phyloP scores from a whole-genome alignment of 2,329 filamentous ascomycete species.

The Stemphylium lycopersici region DNA sequence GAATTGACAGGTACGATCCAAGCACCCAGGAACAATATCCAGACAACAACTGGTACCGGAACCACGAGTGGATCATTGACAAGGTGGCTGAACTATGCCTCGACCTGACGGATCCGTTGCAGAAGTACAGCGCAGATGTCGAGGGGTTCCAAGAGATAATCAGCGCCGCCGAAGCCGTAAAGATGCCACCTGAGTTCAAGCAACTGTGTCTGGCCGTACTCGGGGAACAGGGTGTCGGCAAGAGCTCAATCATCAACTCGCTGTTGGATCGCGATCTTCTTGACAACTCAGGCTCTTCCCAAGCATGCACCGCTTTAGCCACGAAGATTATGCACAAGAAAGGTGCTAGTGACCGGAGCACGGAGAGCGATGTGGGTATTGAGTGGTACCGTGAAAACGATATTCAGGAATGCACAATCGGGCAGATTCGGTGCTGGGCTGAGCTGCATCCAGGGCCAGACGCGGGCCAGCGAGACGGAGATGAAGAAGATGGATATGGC shows the following conservation, averaged over 20 bases:
- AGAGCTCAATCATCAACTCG: slow-evolving; percentile 18
- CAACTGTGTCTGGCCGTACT: slow-evolving; percentile 10
- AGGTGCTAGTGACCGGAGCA: slow-evolving; percentile 10
- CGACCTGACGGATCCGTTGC: not conserved
- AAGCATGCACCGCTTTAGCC: slow-evolving; percentile 13
- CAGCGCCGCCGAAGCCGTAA: not conserved
- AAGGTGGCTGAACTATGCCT: slow-evolving; percentile 1
- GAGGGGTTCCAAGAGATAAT: slow-evolving; percentile 3
- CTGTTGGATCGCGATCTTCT: slow-evolving; percentile 15
- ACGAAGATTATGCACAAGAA: slow-evolving; percentile 11
- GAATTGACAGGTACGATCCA: too few relatives aligned
- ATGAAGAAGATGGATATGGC: not conserved
- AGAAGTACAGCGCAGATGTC: not conserved
- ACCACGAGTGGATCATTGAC: too few relatives aligned
- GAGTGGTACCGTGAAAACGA: slow-evolving; percentile 7
- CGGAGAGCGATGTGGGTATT: slow-evolving; percentile 10
- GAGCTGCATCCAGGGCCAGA: not conserved
- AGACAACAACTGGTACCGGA: not conserved
- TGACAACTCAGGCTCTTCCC: slow-evolving; percentile 4
- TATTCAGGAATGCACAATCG: not conserved
- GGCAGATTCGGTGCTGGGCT: slow-evolving; percentile 9
- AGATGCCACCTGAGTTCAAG: not conserved
- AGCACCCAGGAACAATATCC: not conserved
- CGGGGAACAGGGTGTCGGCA: slow-evolving; percentile 20
- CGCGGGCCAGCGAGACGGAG: not conserved